phyloP scores from a whole-genome alignment of 129 eudicot species.

The Chrysanthemum makinoi region DNA sequence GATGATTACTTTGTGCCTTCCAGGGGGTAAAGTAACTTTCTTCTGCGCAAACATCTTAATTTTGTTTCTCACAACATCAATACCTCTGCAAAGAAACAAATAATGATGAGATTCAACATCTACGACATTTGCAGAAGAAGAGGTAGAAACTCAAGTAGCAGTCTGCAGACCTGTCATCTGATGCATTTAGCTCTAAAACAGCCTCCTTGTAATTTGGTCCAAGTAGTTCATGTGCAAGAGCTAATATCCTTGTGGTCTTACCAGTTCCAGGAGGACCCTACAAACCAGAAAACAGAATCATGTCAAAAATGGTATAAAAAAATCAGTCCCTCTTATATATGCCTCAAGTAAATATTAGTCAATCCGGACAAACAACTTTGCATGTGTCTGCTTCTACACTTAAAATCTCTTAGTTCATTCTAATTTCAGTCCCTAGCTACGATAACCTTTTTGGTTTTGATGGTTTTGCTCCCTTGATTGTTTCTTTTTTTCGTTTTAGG shows the following conservation, averaged over 20 bases:
- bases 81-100: constrained; percentile 50
- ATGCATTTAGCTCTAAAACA: constrained; percentile 95
- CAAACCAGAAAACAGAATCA: constrained; percentile 1
- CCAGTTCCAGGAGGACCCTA: constrained; percentile 99
- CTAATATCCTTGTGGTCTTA: constrained; percentile 91
- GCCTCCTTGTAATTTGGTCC: constrained; percentile 92
- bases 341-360: neutral
- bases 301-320: too few species aligned
- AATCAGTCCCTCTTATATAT: neutral
- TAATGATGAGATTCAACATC: neutral
- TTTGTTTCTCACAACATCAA: constrained; percentile 97
- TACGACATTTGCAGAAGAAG: neutral
- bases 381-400: constrained; percentile 2
- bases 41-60: constrained; percentile 99
- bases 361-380: constrained; percentile 5
- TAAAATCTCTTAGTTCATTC: neutral
- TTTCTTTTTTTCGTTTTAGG: too few species aligned
- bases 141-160: neutral
- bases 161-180: constrained; percentile 74
- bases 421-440: too few species aligned
- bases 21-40: constrained; percentile 91
- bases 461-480: too few species aligned
- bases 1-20: constrained; percentile 79
- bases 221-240: constrained; percentile 91
- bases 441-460: too few species aligned